These are phyloP conservation scores for Wickerhamiella alocasiicola DNA, from an alignment of 805 yeast species.

Conservation along the genomic window DNA sequence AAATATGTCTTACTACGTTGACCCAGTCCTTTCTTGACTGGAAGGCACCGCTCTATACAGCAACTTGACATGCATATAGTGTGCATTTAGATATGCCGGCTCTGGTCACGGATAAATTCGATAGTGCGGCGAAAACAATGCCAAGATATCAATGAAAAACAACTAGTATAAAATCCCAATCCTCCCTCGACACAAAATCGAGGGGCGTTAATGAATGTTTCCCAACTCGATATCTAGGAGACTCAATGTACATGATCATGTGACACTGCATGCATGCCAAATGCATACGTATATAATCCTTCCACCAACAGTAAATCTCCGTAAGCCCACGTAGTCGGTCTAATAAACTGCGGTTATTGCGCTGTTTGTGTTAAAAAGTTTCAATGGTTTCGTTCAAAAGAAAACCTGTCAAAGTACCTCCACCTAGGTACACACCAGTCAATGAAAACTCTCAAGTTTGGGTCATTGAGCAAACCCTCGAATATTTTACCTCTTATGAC, in stretches of 20 bases:
- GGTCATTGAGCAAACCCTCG: conserved; percentile 73
- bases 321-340: no score
- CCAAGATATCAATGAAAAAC: no score
- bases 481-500: conserved; percentile 72
- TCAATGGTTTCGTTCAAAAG: conserved; percentile 30
- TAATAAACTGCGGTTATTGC: background rate
- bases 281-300: conserved; percentile 10
- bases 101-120: no score
- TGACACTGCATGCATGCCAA: conserved; percentile 6
- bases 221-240: no score
- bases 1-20: no score
- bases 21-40: no score
- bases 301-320: background rate
- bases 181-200: no score
- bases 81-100: background rate
- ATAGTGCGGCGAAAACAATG: no score
- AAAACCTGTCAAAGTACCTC: conserved; percentile 25
- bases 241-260: no score
- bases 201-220: no score
- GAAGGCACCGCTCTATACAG: no score
- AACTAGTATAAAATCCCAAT: no score
- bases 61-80: background rate
- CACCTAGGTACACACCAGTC: conserved; percentile 20
- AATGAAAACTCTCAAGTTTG: conserved; percentile 48
- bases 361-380: background rate